Conservation (phyloP, 805 yeast species). For the Clavispora santaluciae region DNA sequence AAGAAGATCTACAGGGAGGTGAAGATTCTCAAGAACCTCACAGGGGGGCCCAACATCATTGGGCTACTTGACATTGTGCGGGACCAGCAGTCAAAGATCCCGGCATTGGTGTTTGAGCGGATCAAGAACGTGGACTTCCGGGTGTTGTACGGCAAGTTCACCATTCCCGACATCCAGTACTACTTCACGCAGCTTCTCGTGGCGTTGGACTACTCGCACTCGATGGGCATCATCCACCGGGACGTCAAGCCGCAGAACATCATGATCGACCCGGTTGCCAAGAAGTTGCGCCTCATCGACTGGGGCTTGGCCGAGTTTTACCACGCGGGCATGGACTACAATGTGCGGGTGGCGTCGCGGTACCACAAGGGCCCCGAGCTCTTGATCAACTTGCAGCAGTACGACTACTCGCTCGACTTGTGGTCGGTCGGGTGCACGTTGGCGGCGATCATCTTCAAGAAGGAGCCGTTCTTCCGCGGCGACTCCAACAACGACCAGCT, state of each 20-base stretch:
- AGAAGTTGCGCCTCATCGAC: conserved; percentile 74
- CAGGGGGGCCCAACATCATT: conserved; percentile 80
- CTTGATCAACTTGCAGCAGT: conserved; percentile 77
- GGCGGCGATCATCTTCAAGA: conserved; percentile 84
- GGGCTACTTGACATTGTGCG: conserved; percentile 75
- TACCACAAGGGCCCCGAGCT: conserved; percentile 93
- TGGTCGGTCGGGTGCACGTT: conserved; percentile 95
- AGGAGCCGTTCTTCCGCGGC: conserved; percentile 91
- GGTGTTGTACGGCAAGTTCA: conserved; percentile 71
- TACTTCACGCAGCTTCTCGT: conserved; percentile 76
- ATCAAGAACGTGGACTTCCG: conserved; percentile 82
- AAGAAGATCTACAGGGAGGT: conserved; percentile 90
- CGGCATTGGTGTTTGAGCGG: conserved; percentile 82
- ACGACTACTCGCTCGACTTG: conserved; percentile 86
- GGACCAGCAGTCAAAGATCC: conserved; percentile 75
- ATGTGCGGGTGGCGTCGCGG: conserved; percentile 90
- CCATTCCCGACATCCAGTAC: conserved; percentile 70
- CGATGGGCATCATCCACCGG: conserved; percentile 94
- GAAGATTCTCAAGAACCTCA: conserved; percentile 76
- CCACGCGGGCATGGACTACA: conserved; percentile 83
- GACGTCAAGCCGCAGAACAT: conserved; percentile 95
- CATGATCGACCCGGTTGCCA: conserved; percentile 81
- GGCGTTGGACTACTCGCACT: conserved; percentile 86
- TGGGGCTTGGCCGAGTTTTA: conserved; percentile 97
- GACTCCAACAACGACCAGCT: conserved; percentile 87